Percentiles rank a stretch among this genome's conserved stretches.
These are phyloP conservation scores for Megacollybia marginata DNA, from an alignment of 768 basidiomycete genomes.

Conservation along the genomic window DNA sequence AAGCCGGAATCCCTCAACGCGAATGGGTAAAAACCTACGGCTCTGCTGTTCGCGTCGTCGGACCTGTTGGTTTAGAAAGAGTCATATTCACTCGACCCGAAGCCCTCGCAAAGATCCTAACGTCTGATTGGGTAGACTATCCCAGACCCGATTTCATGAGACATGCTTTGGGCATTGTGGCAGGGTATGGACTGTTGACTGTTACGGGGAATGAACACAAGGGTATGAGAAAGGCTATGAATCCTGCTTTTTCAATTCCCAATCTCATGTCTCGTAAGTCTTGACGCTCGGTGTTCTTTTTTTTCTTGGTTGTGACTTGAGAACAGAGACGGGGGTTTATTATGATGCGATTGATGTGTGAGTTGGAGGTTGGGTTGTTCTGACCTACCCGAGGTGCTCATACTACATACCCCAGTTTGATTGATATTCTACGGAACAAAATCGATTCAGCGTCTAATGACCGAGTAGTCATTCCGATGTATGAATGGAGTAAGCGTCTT, in stretches of 20 bases:
- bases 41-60: slow-evolving; percentile 34
- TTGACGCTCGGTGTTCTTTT: not conserved
- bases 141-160: slow-evolving; percentile 38
- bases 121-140: slow-evolving; percentile 38
- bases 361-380: slow-evolving; percentile 3
- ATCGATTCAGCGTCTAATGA: slow-evolving; percentile 19
- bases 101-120: slow-evolving; percentile 34
- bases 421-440: slow-evolving; percentile 27
- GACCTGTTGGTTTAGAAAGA: slow-evolving; percentile 37
- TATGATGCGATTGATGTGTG: slow-evolving; percentile 39
- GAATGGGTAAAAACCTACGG: slow-evolving; percentile 41
- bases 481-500: slow-evolving; percentile 37
- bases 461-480: slow-evolving; percentile 19
- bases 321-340: slow-evolving; percentile 37
- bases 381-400: not conserved
- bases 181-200: slow-evolving; percentile 40
- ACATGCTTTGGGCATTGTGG: slow-evolving; percentile 31
- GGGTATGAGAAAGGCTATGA: slow-evolving; percentile 44
- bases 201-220: slow-evolving; percentile 42
- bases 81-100: slow-evolving; percentile 37
- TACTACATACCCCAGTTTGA: slow-evolving; percentile 19
- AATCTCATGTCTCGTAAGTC: slow-evolving; percentile 30
- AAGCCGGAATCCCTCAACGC: slow-evolving; percentile 34
- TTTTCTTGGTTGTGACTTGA: too few relatives aligned
- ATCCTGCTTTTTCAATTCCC: slow-evolving; percentile 42